A percentile compares a stretch with the other conserved stretches of the same genome.
Conservation (phyloP, 306 rosid species). For the Vigna trinervia region DNA sequence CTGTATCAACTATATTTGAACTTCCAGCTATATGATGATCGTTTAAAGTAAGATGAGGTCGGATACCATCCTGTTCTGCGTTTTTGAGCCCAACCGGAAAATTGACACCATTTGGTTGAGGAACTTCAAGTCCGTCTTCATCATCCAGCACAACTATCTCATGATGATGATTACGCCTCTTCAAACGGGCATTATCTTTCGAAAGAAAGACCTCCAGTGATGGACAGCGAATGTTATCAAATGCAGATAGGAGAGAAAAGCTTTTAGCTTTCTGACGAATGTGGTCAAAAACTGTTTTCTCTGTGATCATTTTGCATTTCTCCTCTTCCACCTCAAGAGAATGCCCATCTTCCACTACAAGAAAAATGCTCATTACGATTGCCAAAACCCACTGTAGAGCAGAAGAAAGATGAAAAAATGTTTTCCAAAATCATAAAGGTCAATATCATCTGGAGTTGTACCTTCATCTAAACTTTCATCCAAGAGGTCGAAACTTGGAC, state of each 20-base stretch:
- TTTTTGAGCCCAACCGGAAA: constrained; percentile 48
- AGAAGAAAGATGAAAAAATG: constrained; percentile 31
- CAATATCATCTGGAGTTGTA: constrained; percentile 39
- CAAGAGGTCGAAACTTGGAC: constrained; percentile 88
- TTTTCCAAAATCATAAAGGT: background rate
- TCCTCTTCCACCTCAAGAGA: constrained; percentile 55
- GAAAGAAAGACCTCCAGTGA: constrained; percentile 57
- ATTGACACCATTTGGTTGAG: constrained; percentile 46
- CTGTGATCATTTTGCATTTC: constrained; percentile 64
- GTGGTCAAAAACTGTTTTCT: constrained; percentile 84
- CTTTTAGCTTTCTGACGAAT: constrained; percentile 87
- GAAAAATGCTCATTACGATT: background rate
- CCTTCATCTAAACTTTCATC: constrained; percentile 74
- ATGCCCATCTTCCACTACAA: constrained; percentile 54
- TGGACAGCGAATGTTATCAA: constrained; percentile 55
- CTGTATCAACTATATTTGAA: constrained; percentile 54
- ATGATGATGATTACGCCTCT: constrained; percentile 51
- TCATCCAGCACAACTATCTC: constrained; percentile 67
- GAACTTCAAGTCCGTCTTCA: constrained; percentile 45
- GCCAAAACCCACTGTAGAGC: background rate
- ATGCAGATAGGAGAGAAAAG: constrained; percentile 58
- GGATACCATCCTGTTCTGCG: constrained; percentile 36
- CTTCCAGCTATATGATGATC: constrained; percentile 46
- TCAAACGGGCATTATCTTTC: constrained; percentile 60
- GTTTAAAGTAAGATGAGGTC: constrained; percentile 39